Evolutionary conservation across 2,329 filamentous ascomycete species (phyloP).

Genomic region (Fusarium sp.): DNA sequence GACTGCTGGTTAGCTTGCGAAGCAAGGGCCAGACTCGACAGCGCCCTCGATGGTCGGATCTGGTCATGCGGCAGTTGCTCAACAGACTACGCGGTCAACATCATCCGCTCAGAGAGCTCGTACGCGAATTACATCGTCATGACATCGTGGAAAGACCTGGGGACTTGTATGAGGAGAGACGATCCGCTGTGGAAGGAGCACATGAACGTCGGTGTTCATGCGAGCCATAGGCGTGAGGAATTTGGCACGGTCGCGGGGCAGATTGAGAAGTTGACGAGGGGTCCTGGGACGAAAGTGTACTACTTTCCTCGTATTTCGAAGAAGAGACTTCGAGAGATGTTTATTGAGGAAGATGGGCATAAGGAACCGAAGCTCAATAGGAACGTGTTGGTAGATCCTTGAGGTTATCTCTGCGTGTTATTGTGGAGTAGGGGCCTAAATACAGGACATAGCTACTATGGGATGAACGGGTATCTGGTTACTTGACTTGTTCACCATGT

Average conservation of each 20-base stretch:
- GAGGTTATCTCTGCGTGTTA: too few relatives aligned
- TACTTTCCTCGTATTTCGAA: background rate
- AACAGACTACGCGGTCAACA: background rate
- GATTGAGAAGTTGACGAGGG: background rate
- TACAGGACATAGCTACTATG: too few relatives aligned
- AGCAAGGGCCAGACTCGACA: background rate
- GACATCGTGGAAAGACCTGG: background rate
- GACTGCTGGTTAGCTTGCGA: background rate
- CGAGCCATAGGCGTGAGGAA: background rate
- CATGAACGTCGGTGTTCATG: background rate
- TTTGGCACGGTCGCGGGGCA: background rate
- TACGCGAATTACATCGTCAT: background rate
- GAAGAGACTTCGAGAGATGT: background rate
- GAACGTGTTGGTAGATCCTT: background rate
- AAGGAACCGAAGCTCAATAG: background rate
- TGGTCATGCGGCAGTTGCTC: background rate
- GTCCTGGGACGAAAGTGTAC: fast-evolving
- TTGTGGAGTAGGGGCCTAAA: too few relatives aligned
- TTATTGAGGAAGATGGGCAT: background rate
- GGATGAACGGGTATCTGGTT: too few relatives aligned
- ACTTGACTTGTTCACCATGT: fast-evolving
- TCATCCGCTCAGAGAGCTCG: background rate
- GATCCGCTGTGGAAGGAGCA: background rate
- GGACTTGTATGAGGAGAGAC: fast-evolving
- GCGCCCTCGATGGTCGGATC: background rate